A percentile compares a stretch with the other conserved stretches of the same genome.
phyloP scores from a whole-genome alignment of 2,329 filamentous ascomycete genomes.

The Aureobasidium subglaciale region DNA sequence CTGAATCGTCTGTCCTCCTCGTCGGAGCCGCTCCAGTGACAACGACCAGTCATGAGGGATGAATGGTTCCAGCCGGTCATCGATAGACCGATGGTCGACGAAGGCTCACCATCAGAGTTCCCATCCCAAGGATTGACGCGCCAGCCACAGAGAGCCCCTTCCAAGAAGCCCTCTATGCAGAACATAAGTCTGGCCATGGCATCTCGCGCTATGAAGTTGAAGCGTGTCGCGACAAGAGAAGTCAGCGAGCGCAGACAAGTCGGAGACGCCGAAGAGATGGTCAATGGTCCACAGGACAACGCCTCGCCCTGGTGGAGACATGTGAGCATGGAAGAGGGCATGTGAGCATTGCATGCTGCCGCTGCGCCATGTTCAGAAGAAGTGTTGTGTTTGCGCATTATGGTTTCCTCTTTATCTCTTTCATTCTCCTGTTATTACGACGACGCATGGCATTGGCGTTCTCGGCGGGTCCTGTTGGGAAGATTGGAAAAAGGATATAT shows the following conservation, averaged over 20 bases:
- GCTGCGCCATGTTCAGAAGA: background rate
- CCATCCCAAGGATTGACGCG: constrained; percentile 47
- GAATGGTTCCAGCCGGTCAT: constrained; percentile 39
- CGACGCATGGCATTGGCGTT: constrained; percentile 7
- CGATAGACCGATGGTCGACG: constrained; percentile 28
- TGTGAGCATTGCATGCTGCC: constrained; percentile 23
- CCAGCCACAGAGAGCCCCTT: constrained; percentile 22
- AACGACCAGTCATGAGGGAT: constrained; percentile 81
- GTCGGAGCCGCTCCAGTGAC: constrained; percentile 93
- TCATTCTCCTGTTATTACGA: background rate
- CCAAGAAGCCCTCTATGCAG: constrained; percentile 31
- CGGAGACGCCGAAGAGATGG: constrained; percentile 73
- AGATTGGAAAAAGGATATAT: constrained; percentile 4
- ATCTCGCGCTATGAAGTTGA: constrained; percentile 55
- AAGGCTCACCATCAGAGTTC: constrained; percentile 2
- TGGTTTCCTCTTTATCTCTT: background rate
- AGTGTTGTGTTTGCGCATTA: background rate
- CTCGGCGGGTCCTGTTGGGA: background rate
- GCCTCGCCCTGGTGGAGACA: constrained; percentile 39
- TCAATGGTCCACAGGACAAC: constrained; percentile 42
- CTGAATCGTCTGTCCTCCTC: constrained; percentile 92
- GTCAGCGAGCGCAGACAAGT: constrained; percentile 84
- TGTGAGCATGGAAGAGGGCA: constrained; percentile 43
- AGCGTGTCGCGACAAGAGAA: constrained; percentile 56
- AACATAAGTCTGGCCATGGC: constrained; percentile 41